Evolutionary conservation across 2,329 filamentous ascomycete species (phyloP), one percentile per base, ranked within the genome.

Genomic region (Epichloe bromicola): DNA sequence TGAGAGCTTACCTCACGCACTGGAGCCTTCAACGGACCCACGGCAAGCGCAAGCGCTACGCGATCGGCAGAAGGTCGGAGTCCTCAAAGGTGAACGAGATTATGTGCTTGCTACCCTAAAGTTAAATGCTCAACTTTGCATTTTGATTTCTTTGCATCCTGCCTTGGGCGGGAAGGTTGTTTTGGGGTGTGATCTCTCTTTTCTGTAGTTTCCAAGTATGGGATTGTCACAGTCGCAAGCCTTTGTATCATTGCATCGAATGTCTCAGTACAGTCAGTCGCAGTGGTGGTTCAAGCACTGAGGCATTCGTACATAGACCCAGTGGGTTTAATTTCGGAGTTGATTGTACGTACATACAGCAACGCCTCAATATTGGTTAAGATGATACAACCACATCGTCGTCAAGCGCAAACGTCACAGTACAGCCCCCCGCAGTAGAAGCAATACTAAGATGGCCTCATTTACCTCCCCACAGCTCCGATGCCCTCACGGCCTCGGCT

Each of bases 1-100:
- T 38, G 59, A 54, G 59, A 67, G 67, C 67, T 70, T 69, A 69
- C 67, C 67, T 69, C 66, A 69, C 62, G 60, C 58, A 60, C 57
- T 67, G 66, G 59, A 69, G 65, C 65, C 65, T 67, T 65, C 59
- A 54, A 54, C 51, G 55, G 50, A 50, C 33, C 39, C 51, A 51
- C 45, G 20, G 52, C 46, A 17, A 20, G 34, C 19, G 30, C 43
- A 19, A 40, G 20, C 36, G 44, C 52, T 50, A 50, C 40, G 11
- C 48, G 46, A 34, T 34, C 65, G 66, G 66, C 53, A 61, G 59
- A 68, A 66, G 43, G 48, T 66, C 66, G 66, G 63, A 42, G 51
- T 37, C 17, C 2, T 48, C 14, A 3, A n/a, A 33, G 10, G 17
- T 41, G 17, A 38, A 7, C 36, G 14, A n/a, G 12, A n/a, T 6